Evolutionary conservation across 768 basidiomycete genomes (phyloP).

Genomic region (Kwoniella sp.): DNA sequence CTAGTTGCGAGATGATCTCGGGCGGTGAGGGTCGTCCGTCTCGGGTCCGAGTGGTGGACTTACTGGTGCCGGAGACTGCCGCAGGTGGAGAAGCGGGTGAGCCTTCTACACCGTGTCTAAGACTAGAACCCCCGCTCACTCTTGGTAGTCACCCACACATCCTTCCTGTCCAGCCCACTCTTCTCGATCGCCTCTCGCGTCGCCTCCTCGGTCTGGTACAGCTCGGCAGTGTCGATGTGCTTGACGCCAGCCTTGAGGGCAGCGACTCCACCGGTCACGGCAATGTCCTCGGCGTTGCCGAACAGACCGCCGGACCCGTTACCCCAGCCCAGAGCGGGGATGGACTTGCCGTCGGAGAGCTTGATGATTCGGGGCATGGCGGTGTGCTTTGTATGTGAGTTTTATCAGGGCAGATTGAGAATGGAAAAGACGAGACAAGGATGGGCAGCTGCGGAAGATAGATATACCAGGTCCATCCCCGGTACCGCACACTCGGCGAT

Average conservation of each 20-base stretch:
- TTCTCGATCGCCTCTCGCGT: conserved; percentile 22
- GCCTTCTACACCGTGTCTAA: background rate
- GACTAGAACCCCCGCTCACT: conserved; percentile 9
- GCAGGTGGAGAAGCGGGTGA: background rate
- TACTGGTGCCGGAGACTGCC: conserved; percentile 7
- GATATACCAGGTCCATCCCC: too few relatives aligned
- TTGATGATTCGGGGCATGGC: conserved; percentile 34
- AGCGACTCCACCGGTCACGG: conserved; percentile 9
- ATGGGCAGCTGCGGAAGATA: too few relatives aligned
- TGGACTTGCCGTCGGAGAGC: conserved; percentile 40
- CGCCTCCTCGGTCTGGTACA: conserved; percentile 36
- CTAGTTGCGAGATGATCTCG: too few relatives aligned
- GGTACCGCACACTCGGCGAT: too few relatives aligned
- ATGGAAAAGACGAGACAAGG: too few relatives aligned
- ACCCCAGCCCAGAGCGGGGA: conserved; percentile 47
- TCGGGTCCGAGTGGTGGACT: background rate
- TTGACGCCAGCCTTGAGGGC: conserved; percentile 40
- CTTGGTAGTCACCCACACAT: conserved; percentile 42
- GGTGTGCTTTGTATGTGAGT: too few relatives aligned
- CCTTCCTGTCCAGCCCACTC: conserved; percentile 14
- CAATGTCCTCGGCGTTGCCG: conserved; percentile 23
- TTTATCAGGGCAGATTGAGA: too few relatives aligned
- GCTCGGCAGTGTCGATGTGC: conserved; percentile 45
- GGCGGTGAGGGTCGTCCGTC: background rate
- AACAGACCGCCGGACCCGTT: conserved; percentile 25